Base-by-base conservation (phyloP, 148 eudicot genomes). In the Camellia granthamiana region DNA sequence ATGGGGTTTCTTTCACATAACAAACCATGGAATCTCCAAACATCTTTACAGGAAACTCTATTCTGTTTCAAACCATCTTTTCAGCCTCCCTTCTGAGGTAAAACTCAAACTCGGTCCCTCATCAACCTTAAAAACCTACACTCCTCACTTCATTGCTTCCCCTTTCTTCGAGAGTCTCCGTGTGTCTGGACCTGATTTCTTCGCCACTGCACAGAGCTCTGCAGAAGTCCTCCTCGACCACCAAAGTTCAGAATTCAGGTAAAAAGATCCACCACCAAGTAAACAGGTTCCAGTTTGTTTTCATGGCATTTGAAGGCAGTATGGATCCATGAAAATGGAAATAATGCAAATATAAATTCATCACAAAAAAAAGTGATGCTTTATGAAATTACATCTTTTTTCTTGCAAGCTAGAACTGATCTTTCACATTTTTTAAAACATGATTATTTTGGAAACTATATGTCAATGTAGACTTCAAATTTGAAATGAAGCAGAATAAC, bases 111-210 rank as follows among this genome's bases (percentile, higher is more conserved):
- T 89, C 15, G 97, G 97, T 23, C 94, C 94, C 62, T 82, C 84
- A 18, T 92, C 96, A 6, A 68, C 85, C 67, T 64, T 85, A 7
- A 88, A 81, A 81, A 86, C 88, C 58, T 92, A 91, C 79, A 92
- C 97, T 65, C 97, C 94, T 67, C 92, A 83, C 51, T 92, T 92
- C 77, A 92, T 92, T 44, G 97, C 97, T 73, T 92, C 97, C 46
- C 92, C 97, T 84, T 92, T 84, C 86, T 92, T 79, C 78, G 97
- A 92, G 73, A 88, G 94, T 66, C 86, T 92, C 38, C 82, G 90
- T 55, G 87, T 92, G 72, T 86, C 87, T 5, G 97, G 97, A 16
- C 94, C 94, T 8, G 87, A 88, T 76, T 87, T 91, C 81, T 89
- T 84, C 76, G 85, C 88, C 66, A 91, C 94, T 81, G 97, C 97